phyloP scores from a whole-genome alignment of 148 eudicot genomes.

The Chenopodium formosanum region DNA sequence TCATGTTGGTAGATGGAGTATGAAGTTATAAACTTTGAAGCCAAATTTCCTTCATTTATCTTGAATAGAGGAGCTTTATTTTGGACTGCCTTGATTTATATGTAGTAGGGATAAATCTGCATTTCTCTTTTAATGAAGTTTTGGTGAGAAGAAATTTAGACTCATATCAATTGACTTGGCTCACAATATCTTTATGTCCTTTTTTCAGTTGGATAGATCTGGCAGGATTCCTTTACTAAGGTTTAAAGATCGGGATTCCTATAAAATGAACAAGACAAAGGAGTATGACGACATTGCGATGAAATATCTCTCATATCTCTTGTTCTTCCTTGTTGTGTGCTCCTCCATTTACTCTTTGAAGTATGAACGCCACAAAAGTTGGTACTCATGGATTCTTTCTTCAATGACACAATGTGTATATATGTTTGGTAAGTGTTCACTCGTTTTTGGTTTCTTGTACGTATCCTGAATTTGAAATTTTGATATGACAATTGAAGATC shows the following conservation, averaged over 20 bases:
- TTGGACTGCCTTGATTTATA: background rate
- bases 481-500: background rate
- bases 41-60: background rate
- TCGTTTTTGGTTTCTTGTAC: background rate
- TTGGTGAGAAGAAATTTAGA: background rate
- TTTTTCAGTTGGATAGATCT: slow-evolving; percentile 79
- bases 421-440: slow-evolving; percentile 78
- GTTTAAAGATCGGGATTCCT: slow-evolving; percentile 92
- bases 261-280: slow-evolving; percentile 87
- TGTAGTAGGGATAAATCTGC: background rate
- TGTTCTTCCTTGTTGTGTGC: slow-evolving; percentile 76
- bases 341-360: slow-evolving; percentile 81
- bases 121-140: background rate
- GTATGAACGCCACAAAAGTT: slow-evolving; percentile 95
- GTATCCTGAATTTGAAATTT: background rate
- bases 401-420: slow-evolving; percentile 96
- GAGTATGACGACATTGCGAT: slow-evolving; percentile 98
- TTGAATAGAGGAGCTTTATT: background rate
- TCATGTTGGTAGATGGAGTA: background rate
- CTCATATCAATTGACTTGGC: background rate
- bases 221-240: slow-evolving; percentile 79
- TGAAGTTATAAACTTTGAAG: too few species aligned
- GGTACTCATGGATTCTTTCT: slow-evolving; percentile 98
- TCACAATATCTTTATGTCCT: slow-evolving; percentile 7
- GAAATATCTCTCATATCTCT: slow-evolving; percentile 89